Evolutionary conservation across 2,329 filamentous ascomycete genomes (phyloP), one percentile per base, ranked within the genome.

Genomic region (Teratosphaeria gauchensis): DNA sequence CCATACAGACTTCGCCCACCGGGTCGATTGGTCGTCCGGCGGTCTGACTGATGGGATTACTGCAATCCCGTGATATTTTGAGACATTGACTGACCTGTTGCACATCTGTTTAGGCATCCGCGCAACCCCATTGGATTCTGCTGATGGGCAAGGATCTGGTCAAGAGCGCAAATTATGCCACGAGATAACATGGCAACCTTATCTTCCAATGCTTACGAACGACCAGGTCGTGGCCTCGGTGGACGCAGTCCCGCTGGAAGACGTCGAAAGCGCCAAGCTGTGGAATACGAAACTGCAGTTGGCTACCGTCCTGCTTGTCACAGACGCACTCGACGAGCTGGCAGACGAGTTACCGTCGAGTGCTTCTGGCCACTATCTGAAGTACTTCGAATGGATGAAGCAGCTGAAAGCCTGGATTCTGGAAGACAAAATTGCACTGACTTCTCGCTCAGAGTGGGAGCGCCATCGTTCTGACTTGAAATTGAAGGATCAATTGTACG

Each of bases 61-160:
- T 28, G 24, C 24, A 28, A 4, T 28, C 24, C 24, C 24, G n/a
- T 28, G 24, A 2, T 4, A 28, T 28, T 4, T 28, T 28, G 24
- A 28, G 24, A 28, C 24, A 28, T 28, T 28, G 24, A 28, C 24
- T 28, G 24, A 28, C 24, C 24, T 28, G 24, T 4, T 28, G 24
- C 4, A 28, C 24, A 28, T 28, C 24, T 28, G 2, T 28, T 28
- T 28, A 28, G 24, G 59, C 12, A 58, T 61, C 35, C 53, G 54
- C 31, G 57, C 59, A 4, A 61, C 56, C 12, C 59, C 59, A 3
- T 48, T 61, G 11, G 59, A 58, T 28, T 58, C 59, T 38, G 33
- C 33, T 30, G 54, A 33, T 30, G 53, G 51, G 2, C 52, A 61
- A 28, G 38, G 38, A 30, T 54, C 51, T n/a, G 30, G 42, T 6